A percentile compares a stretch with the other conserved stretches of the same genome.
These are phyloP conservation scores for Leccinum ponderosum DNA, from an alignment of 1,284 basidiomycete species.

Conservation along the genomic window DNA sequence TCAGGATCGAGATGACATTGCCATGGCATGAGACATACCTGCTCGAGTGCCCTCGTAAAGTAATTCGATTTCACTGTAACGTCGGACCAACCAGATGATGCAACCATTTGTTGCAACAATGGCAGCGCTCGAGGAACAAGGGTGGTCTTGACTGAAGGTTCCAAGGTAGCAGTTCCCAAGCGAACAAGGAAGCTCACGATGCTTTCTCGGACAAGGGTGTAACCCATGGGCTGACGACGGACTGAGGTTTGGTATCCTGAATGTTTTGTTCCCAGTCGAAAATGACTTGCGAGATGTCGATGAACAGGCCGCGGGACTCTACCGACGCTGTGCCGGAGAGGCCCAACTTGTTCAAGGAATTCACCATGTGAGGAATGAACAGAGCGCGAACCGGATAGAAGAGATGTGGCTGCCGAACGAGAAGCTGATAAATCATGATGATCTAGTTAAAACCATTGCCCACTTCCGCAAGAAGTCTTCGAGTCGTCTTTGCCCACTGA, in stretches of 20 bases:
- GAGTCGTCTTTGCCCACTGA: constrained; percentile 89
- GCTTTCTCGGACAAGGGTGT: constrained; percentile 83
- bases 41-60: constrained; percentile 82
- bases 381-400: constrained; percentile 94
- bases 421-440: constrained; percentile 88
- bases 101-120: constrained; percentile 82
- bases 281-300: constrained; percentile 86
- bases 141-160: constrained; percentile 61
- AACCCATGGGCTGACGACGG: constrained; percentile 50
- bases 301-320: constrained; percentile 81
- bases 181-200: constrained; percentile 94
- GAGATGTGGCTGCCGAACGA: constrained; percentile 88
- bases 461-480: constrained; percentile 89
- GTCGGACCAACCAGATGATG: constrained; percentile 87
- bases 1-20: constrained; percentile 11
- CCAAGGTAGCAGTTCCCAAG: constrained; percentile 74
- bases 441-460: constrained; percentile 82
- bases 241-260: constrained; percentile 33
- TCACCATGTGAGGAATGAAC: constrained; percentile 96
- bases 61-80: constrained; percentile 91
- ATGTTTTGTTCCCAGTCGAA: constrained; percentile 85
- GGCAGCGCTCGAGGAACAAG: constrained; percentile 78
- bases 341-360: constrained; percentile 87
- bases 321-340: constrained; percentile 72
- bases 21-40: constrained; percentile 48